Conservation (phyloP, 768 basidiomycete genomes). For the Mycena albidolilacea region DNA sequence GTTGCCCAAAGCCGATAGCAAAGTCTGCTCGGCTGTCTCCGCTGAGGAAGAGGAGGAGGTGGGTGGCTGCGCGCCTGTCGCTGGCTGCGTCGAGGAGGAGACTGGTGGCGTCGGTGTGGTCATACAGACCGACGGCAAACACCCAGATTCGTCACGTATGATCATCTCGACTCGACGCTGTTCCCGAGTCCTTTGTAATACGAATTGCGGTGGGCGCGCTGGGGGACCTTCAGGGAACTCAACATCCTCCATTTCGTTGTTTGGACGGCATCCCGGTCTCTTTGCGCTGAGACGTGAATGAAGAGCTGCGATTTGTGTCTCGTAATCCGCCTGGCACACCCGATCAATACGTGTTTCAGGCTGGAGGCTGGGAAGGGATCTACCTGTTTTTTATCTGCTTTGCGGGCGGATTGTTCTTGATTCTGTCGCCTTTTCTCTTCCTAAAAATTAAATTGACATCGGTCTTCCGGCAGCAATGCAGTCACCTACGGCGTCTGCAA, state of each 20-base stretch:
- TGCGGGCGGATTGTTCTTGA: not conserved
- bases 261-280: not conserved
- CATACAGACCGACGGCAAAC: not conserved
- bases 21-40: not conserved
- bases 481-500: not conserved
- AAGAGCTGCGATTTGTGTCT: not conserved
- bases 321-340: constrained; percentile 1
- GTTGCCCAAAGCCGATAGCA: too few species aligned
- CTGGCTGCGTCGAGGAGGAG: not conserved
- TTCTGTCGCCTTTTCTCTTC: not conserved
- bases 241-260: not conserved
- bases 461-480: not conserved
- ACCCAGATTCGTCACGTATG: not conserved
- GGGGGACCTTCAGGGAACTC: not conserved
- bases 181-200: not conserved
- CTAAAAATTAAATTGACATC: not conserved
- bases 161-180: not conserved
- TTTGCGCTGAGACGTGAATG: not conserved
- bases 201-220: not conserved
- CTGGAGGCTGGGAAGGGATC: not conserved
- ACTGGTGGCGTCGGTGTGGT: not conserved
- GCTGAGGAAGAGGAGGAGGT: not conserved
- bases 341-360: not conserved
- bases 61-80: not conserved
- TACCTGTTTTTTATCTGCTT: not conserved